Percentiles rank a stretch among this genome's conserved stretches.
Conservation (phyloP, 1,139 yeast genomes). For the Taphrina confusa region DNA sequence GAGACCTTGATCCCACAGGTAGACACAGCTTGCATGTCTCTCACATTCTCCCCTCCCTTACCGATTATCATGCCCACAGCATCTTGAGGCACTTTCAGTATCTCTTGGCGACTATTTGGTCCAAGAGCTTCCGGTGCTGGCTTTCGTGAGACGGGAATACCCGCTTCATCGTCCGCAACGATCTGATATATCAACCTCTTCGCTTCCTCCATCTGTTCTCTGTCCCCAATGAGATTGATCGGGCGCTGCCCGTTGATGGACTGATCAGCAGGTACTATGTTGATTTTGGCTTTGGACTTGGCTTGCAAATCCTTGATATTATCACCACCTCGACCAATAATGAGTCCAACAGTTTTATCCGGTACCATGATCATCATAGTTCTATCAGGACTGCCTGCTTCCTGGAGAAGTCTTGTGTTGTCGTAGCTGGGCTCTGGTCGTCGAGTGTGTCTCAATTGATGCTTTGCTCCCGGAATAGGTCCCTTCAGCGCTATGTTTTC, state of each 20-base stretch:
- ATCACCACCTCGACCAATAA: constrained; percentile 41
- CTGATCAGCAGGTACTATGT: constrained; percentile 37
- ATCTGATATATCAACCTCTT: constrained; percentile 36
- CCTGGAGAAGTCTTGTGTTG: constrained; percentile 24
- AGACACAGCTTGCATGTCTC: constrained; percentile 34
- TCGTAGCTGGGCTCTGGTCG: constrained; percentile 30
- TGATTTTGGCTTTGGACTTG: constrained; percentile 37
- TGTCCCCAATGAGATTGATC: constrained; percentile 36
- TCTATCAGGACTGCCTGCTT: constrained; percentile 33
- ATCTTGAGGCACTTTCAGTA: constrained; percentile 33
- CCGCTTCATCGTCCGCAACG: constrained; percentile 35
- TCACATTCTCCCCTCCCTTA: constrained; percentile 36
- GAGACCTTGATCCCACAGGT: constrained; percentile 35
- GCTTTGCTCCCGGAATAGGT: constrained; percentile 37
- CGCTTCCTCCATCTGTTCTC: constrained; percentile 36
- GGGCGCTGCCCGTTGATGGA: constrained; percentile 38
- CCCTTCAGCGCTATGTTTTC: constrained; percentile 39
- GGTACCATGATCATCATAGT: constrained; percentile 37
- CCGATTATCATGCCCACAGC: constrained; percentile 37
- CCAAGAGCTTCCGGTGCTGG: constrained; percentile 32
- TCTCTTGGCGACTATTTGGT: constrained; percentile 25
- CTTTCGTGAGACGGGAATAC: constrained; percentile 27
- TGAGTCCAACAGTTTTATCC: constrained; percentile 39
- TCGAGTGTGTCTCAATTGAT: constrained; percentile 23
- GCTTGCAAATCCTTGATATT: constrained; percentile 39